Evolutionary conservation across 164 flowering plant species (phyloP).

Genomic region (Annona cherimola): DNA sequence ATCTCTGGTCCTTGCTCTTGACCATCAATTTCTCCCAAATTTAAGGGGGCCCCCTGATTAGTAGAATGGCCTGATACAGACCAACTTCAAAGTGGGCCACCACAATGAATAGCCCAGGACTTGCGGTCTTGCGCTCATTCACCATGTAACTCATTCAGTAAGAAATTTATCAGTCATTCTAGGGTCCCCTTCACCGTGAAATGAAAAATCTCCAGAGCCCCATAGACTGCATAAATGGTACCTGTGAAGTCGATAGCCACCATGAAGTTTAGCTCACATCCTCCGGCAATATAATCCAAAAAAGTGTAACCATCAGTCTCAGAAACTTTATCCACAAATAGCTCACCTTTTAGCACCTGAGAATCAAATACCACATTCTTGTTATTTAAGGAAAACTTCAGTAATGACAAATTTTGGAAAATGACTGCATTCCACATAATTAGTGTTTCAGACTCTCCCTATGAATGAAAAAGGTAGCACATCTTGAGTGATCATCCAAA

Average conservation of each 20-base stretch:
- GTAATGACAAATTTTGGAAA: neutral
- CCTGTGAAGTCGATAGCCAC: conserved; percentile 98
- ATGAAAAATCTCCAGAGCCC: neutral
- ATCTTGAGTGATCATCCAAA: neutral
- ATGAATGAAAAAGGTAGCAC: neutral
- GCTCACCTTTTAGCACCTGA: conserved; percentile 69
- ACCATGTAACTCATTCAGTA: neutral
- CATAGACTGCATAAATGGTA: conserved; percentile 13
- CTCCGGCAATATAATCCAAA: conserved; percentile 87
- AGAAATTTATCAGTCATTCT: neutral
- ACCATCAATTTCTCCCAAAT: neutral
- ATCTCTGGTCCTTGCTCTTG: neutral
- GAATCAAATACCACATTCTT: conserved; percentile 1
- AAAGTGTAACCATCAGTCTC: conserved; percentile 67
- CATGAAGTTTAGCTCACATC: conserved; percentile 90
- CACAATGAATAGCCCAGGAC: neutral
- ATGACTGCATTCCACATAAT: conserved; percentile 5
- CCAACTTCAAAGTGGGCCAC: neutral
- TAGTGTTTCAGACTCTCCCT: conserved; percentile 22
- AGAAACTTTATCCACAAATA: conserved; percentile 58
- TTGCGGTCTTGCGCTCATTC: neutral
- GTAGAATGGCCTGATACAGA: neutral
- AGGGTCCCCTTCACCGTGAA: neutral
- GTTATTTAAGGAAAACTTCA: conserved; percentile 3
- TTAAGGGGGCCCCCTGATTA: neutral